A percentile compares a stretch with the other conserved stretches of the same genome.
Evolutionary conservation across 176 grass and related monocot species (phyloP).

Genomic region (Hsuehochloa calcarea): DNA sequence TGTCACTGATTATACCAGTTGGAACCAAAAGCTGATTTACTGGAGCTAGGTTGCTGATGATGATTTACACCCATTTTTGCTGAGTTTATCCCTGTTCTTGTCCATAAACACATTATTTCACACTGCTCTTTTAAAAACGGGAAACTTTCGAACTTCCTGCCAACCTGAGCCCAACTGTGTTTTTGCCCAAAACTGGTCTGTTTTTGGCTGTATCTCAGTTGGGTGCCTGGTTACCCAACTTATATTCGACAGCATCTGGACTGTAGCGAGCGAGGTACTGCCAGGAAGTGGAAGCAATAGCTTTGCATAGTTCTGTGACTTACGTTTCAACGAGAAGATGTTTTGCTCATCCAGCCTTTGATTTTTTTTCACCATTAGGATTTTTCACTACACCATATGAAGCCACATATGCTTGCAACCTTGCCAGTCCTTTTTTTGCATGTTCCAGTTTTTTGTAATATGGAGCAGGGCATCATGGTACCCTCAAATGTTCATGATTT

Average conservation of each 20-base stretch:
- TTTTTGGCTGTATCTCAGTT: background rate
- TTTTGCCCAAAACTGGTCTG: background rate
- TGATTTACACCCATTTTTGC: background rate
- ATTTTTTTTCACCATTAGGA: background rate
- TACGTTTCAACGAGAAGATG: background rate
- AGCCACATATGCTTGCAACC: background rate
- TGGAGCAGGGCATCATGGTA: background rate
- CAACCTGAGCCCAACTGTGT: background rate
- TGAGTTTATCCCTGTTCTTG: background rate
- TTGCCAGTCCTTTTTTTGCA: background rate
- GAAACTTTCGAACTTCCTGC: background rate
- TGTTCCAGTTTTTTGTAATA: background rate
- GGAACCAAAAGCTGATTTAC: background rate
- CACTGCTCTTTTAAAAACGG: background rate
- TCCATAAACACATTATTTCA: background rate
- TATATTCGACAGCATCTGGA: background rate
- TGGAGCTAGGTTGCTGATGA: background rate
- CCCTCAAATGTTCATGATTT: background rate
- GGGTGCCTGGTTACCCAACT: background rate
- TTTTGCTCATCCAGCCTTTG: background rate
- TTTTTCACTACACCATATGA: background rate
- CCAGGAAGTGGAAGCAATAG: slow-evolving; percentile 7
- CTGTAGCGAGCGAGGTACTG: background rate
- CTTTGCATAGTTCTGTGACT: background rate
- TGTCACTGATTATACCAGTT: background rate